Evolutionary conservation across 169 alveolate genomes (phyloP).

Genomic region (Toxoplasma gondii): DNA sequence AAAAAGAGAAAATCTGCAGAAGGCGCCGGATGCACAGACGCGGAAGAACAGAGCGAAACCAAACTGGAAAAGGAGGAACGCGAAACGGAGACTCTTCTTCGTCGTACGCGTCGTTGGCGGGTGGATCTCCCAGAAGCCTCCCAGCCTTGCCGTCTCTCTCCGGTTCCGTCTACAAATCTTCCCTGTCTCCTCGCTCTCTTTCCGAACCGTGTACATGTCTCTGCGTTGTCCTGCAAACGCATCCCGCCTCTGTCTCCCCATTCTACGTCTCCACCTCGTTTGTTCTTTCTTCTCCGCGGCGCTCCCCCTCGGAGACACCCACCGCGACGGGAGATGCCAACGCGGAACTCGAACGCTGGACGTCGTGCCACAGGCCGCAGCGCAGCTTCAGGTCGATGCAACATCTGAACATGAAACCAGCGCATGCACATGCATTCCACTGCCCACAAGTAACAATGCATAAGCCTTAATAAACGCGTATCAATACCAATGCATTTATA

Average conservation of each 20-base stretch:
- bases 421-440: neutral
- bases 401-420: neutral
- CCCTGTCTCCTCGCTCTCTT: too few relatives aligned
- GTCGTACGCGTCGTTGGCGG: too few relatives aligned
- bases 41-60: neutral
- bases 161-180: too few relatives aligned
- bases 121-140: too few relatives aligned
- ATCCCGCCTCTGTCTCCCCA: too few relatives aligned
- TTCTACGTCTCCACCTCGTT: too few relatives aligned
- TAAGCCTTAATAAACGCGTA: neutral
- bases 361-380: constrained; percentile 96
- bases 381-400: constrained; percentile 93
- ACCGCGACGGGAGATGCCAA: constrained; percentile 52
- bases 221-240: too few relatives aligned
- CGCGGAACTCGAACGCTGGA: constrained; percentile 72
- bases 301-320: neutral
- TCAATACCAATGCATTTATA: neutral
- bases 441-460: neutral
- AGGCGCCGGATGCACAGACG: too few relatives aligned
- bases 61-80: neutral
- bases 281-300: too few relatives aligned
- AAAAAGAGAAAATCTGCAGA: neutral
- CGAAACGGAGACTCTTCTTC: too few relatives aligned
- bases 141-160: too few relatives aligned
- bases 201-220: too few relatives aligned